Conservation (phyloP, 768 basidiomycete genomes). For the Agaricus subrufescens region DNA sequence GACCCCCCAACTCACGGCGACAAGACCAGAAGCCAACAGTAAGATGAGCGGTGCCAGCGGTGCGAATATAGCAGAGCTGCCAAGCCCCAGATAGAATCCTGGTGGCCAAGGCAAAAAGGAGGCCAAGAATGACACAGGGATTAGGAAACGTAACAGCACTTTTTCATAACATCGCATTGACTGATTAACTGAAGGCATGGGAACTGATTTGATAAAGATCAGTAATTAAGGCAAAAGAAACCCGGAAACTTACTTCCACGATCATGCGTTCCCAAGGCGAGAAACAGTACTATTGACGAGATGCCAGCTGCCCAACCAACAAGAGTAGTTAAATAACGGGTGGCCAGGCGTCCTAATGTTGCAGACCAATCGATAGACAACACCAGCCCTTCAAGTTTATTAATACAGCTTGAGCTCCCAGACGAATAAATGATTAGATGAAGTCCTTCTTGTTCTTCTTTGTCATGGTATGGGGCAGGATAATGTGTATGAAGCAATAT, state of each 20-base stretch:
- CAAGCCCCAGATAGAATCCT: slow-evolving; percentile 55
- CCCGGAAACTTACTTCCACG: slow-evolving; percentile 16
- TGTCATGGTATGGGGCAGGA: slow-evolving; percentile 60
- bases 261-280: slow-evolving; percentile 35
- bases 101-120: slow-evolving; percentile 56
- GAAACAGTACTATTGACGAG: slow-evolving; percentile 46
- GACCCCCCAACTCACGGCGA: slow-evolving; percentile 55
- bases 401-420: slow-evolving; percentile 43
- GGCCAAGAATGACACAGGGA: slow-evolving; percentile 37
- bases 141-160: slow-evolving; percentile 33
- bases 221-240: neutral
- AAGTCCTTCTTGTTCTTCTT: slow-evolving; percentile 30
- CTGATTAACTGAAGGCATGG: slow-evolving; percentile 42
- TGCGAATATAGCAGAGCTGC: slow-evolving; percentile 42
- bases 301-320: slow-evolving; percentile 73
- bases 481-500: slow-evolving; percentile 67
- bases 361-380: slow-evolving; percentile 68
- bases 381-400: slow-evolving; percentile 30
- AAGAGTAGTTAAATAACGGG: slow-evolving; percentile 71
- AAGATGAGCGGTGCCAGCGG: slow-evolving; percentile 54
- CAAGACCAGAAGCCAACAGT: slow-evolving; percentile 60
- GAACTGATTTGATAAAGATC: slow-evolving; percentile 21
- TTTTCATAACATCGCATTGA: slow-evolving; percentile 44
- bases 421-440: slow-evolving; percentile 58
- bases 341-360: slow-evolving; percentile 65